A percentile compares a stretch with the other conserved stretches of the same genome.
Conservation (phyloP, 2,329 filamentous ascomycete species). For the Ophiostoma populinum region DNA sequence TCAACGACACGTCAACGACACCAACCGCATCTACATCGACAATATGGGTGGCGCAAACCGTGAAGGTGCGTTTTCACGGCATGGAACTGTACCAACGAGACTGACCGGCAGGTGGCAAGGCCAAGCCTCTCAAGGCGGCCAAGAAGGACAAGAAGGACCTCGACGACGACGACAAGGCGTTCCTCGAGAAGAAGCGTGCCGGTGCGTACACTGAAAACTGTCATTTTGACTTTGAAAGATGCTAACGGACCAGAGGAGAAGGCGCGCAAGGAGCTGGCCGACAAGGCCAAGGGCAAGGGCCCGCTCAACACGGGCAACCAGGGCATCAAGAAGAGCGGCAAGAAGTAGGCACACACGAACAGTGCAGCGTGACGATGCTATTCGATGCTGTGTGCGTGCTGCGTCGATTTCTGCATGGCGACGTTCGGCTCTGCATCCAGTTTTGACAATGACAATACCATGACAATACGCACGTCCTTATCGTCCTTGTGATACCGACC, state of each 20-base stretch:
- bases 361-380: neutral
- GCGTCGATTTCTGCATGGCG: no score
- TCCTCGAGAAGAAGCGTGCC: constrained; percentile 66
- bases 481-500: no score
- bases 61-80: constrained; percentile 31
- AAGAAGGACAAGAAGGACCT: constrained; percentile 74
- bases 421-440: no score
- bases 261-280: constrained; percentile 68
- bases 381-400: no score
- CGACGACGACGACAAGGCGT: constrained; percentile 75
- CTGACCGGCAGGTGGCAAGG: constrained; percentile 50
- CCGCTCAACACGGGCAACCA: constrained; percentile 69
- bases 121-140: constrained; percentile 68
- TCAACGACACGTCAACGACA: neutral
- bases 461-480: no score
- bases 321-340: constrained; percentile 96
- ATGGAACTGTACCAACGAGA: neutral
- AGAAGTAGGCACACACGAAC: constrained; percentile 40
- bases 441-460: no score
- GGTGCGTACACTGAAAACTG: constrained; percentile 49
- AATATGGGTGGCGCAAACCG: constrained; percentile 50
- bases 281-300: constrained; percentile 72
- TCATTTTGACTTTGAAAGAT: neutral
- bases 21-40: constrained; percentile 2
- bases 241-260: constrained; percentile 52